These are phyloP conservation scores for Garcia nutans DNA, from an alignment of 345 rosid species.

Conservation along the genomic window DNA sequence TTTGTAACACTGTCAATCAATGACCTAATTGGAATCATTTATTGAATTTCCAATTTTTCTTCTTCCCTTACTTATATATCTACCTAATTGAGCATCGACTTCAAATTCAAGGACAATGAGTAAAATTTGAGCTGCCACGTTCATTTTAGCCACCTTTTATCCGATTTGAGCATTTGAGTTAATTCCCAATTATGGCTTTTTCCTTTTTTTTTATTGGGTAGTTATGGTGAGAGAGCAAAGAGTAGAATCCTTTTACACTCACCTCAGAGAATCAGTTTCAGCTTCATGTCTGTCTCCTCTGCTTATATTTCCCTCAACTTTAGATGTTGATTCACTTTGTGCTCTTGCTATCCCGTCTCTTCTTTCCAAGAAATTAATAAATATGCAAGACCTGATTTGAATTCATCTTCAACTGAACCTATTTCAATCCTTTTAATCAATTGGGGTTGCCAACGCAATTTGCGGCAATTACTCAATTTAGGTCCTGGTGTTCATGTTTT, in stretches of 20 bases:
- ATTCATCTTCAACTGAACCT: conserved; percentile 47
- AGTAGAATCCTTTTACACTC: conserved; percentile 63
- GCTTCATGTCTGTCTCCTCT: conserved; percentile 62
- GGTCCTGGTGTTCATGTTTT: conserved; percentile 65
- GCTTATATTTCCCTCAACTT: conserved; percentile 85
- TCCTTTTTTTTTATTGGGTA: not conserved
- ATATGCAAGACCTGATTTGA: conserved; percentile 56
- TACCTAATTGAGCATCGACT: conserved; percentile 37
- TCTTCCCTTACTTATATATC: not conserved
- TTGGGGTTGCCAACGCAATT: conserved; percentile 94
- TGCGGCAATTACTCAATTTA: conserved; percentile 50
- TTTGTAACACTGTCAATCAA: not conserved
- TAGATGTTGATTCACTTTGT: conserved; percentile 86
- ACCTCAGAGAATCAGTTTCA: conserved; percentile 68
- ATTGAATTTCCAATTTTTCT: not conserved
- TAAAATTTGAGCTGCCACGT: not conserved
- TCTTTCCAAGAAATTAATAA: conserved; percentile 77
- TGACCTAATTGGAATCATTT: not conserved
- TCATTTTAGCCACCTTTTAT: not conserved
- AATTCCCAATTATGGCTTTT: not conserved
- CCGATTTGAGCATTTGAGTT: not conserved
- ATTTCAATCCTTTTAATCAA: conserved; percentile 66
- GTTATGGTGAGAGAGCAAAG: conserved; percentile 78
- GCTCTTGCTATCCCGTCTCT: conserved; percentile 90
- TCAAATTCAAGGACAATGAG: not conserved